Evolutionary conservation across 1,284 basidiomycete genomes (phyloP), one percentile per base, ranked within the genome.

Genomic region (Moesziomyces globuligerus): DNA sequence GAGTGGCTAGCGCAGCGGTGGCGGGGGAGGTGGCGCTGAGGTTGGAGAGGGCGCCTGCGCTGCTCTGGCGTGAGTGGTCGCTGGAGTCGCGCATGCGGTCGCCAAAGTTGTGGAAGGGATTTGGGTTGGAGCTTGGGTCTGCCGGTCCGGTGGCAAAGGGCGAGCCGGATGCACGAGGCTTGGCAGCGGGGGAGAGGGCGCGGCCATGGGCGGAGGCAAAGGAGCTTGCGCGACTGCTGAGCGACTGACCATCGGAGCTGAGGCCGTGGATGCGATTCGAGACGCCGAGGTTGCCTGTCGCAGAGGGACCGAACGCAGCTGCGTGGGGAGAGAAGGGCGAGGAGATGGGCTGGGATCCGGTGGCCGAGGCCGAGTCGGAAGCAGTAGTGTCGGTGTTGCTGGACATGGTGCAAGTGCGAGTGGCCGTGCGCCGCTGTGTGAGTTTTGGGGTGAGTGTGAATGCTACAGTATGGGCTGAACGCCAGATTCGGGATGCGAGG

Each of bases 241-340:
- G 42, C 4, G 62, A 58, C 32, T 65, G 61, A 8, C 42, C 46
- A 20, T 53, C 50, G 5, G 47, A 49, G 20, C 41, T 32, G 2
- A 53, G 5, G n/a, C 50, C 51, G 17, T 61, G 50, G 13, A 54
- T 26, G 20, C 47, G 50, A 26, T 28, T 45, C 4, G 50, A 50
- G 23, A 29, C 10, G 28, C 40, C 44, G 10, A 52, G 29, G 23
- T n/a, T 46, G n/a, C 40, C 41, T 17, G 40, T 39, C 28, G 26
- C 10, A 3, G 25, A 23, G 3, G 64, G 55, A 48, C 48, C 56
- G 25, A 58, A 59, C 3, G 48, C 52, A 25, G 38, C 42, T 28
- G 64, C 64, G 28, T 67, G 64, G 2, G 51, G 45, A 21, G 56
- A 67, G 40, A 59, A 67, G 13, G 64, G 64, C 9, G 64, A 67